A percentile compares a stretch with the other conserved stretches of the same genome.
These are phyloP conservation scores for Fusarium liriodendri DNA, from an alignment of 2,329 filamentous ascomycete species.

Conservation along the genomic window DNA sequence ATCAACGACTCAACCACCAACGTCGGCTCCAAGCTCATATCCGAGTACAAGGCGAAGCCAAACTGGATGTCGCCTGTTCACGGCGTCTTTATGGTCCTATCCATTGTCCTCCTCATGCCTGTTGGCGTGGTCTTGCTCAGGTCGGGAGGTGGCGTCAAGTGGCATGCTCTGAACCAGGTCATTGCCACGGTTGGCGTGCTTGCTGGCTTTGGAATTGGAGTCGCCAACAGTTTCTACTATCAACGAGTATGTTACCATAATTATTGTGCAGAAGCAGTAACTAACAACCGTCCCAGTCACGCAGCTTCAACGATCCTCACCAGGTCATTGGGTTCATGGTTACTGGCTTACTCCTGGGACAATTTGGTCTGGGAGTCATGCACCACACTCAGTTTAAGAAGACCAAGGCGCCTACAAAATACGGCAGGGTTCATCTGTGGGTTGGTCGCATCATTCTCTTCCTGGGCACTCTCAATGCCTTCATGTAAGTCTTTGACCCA, in stretches of 20 bases:
- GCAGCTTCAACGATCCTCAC: conserved; percentile 63
- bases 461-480: conserved; percentile 66
- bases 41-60: conserved; percentile 47
- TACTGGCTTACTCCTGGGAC: conserved; percentile 61
- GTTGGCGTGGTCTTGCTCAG: conserved; percentile 65
- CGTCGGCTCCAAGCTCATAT: conserved; percentile 51
- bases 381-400: conserved; percentile 66
- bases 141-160: conserved; percentile 61
- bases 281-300: conserved; percentile 55
- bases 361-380: conserved; percentile 65
- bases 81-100: conserved; percentile 65
- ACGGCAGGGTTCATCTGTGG: conserved; percentile 67
- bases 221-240: conserved; percentile 64
- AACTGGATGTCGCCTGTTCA: conserved; percentile 58
- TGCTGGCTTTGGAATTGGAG: conserved; percentile 62
- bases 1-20: conserved; percentile 48
- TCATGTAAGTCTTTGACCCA: conserved; percentile 57
- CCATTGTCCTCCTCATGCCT: conserved; percentile 67
- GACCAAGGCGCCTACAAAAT: conserved; percentile 60
- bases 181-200: conserved; percentile 61
- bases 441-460: conserved; percentile 65
- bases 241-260: conserved; percentile 59
- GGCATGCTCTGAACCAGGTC: conserved; percentile 66
- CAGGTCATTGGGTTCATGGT: conserved; percentile 70
- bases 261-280: neutral